Evolutionary conservation across 768 basidiomycete species (phyloP), one percentile per base, ranked within the genome.

Genomic region (Kwoniella mangroviensis): DNA sequence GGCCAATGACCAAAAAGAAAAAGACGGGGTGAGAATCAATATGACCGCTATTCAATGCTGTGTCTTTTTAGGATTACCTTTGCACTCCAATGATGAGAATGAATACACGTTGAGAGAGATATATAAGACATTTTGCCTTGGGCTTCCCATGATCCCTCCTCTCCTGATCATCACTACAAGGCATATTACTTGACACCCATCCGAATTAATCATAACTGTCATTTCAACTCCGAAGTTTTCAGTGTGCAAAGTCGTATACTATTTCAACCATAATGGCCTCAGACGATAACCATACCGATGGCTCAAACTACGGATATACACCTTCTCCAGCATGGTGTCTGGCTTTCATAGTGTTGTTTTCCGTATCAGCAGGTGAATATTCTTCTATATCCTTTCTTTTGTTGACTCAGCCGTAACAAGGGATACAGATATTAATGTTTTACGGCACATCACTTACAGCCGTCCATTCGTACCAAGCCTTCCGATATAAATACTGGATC

Each of bases 211-310:
- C 34, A 34, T 34, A 34, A 34, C 34, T 34, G 6, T 7, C 6
- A 34, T 34, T 28, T n/a, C 12, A 55, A 95, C 81, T 92, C 93
- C 5, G 6, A 34, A 34, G 1, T 4, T 93, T 93, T 1, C 92
- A 93, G 2, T 89, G 85, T 69, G 91, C 92, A 1, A 83, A 95
- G 10, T 71, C 15, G 10, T 70, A 62, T 53, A 73, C 49, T 65
- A 63, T 54, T 42, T 61, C 57, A 67, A 59, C 26, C 34, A 34
- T 34, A 5, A 65, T 65, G 55, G 53, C 40, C 28, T 43, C 63
- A 41, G 53, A 55, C 28, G 41, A 43, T 56, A 57, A 69, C n/a
- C 62, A 69, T 49, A 69, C 68, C 53, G 68, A 69, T 19, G 21
- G 26, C 21, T 70, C 69, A 45, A 72, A 75, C 72, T 80, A 80